Evolutionary conservation across 768 basidiomycete species (phyloP), one percentile per base, ranked within the genome.

Genomic region (Lactarius hengduanensis): DNA sequence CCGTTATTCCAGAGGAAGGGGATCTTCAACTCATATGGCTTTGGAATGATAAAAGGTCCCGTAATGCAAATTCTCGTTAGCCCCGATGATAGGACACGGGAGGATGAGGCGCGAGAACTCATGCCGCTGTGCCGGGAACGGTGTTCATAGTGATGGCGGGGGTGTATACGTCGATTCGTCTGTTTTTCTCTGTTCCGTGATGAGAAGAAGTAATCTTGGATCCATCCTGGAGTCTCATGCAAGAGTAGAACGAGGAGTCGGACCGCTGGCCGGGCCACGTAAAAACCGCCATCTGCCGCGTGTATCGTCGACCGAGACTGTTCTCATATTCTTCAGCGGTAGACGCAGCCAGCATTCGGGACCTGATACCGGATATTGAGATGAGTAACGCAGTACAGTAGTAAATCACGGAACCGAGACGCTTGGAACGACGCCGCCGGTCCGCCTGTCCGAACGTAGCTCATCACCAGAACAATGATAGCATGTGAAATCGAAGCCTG

Each of bases 61-160:
- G 30, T 38, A 50, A 54, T 22, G 36, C 34, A 56, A 26, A 43
- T 36, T 41, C 30, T 41, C n/a, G 28, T 32, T 15, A 32, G 30
- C 16, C 50, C 50, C 58, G 64, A 60, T 55, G 58, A 64, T 54
- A 64, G 57, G 63, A 64, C 36, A 13, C 6, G 40, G 43, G 3
- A 53, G 45, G 38, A 64, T n/a, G 45, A 30, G 38, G 45, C 38
- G 38, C 47, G 50, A 64, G 26, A 47, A 34, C 26, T 22, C 18
- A 57, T 57, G 54, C 53, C 47, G 16, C 18, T 15, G 26, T 26
- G 50, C 6, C 26, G 26, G 47, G 50, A 13, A 53, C 50, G 50
- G 50, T 53, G n/a, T 47, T 22, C 45, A 47, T 22, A n/a, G 22
- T 26, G 15, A 53, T 53, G 7, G 50, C 50, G 50, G 26, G 47